These are phyloP conservation scores for Marvania coccoides DNA, from an alignment of 139 green algal genomes.

Conservation along the genomic window DNA sequence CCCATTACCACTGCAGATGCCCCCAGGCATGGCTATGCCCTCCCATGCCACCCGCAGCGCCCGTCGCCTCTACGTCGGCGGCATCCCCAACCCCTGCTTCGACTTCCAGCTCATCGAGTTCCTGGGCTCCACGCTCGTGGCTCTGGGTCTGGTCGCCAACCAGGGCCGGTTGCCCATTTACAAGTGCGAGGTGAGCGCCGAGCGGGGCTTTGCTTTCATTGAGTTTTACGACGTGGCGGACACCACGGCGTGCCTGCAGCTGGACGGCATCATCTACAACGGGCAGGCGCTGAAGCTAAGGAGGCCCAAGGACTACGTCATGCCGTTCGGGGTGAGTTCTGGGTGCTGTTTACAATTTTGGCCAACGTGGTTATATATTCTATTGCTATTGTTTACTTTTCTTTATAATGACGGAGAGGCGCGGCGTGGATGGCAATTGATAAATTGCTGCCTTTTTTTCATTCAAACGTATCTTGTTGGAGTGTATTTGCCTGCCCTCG, in stretches of 20 bases:
- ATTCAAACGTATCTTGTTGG: not conserved
- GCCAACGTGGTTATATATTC: not conserved
- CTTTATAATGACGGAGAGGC: not conserved
- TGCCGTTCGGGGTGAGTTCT: conserved; percentile 8
- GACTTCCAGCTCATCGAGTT: conserved; percentile 28
- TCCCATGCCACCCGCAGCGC: conserved; percentile 13
- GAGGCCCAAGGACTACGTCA: conserved; percentile 22
- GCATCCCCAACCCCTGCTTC: conserved; percentile 25
- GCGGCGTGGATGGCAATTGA: not conserved
- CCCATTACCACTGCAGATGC: not conserved
- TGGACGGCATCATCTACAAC: conserved; percentile 27
- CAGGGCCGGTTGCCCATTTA: conserved; percentile 19
- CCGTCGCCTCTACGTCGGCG: conserved; percentile 21
- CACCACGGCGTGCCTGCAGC: conserved; percentile 8
- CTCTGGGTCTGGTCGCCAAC: conserved; percentile 10
- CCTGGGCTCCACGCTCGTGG: conserved; percentile 5
- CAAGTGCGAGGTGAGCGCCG: conserved; percentile 12
- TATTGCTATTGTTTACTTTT: not conserved
- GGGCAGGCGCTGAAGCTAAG: conserved; percentile 21
- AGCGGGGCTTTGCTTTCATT: conserved; percentile 23
- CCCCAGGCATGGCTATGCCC: not conserved
- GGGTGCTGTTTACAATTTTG: too few species aligned
- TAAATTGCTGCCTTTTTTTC: not conserved
- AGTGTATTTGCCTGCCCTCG: too few species aligned
- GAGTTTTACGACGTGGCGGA: conserved; percentile 19